phyloP scores from a whole-genome alignment of 441 rosid genomes.

The Arabidopsis hybrid region DNA sequence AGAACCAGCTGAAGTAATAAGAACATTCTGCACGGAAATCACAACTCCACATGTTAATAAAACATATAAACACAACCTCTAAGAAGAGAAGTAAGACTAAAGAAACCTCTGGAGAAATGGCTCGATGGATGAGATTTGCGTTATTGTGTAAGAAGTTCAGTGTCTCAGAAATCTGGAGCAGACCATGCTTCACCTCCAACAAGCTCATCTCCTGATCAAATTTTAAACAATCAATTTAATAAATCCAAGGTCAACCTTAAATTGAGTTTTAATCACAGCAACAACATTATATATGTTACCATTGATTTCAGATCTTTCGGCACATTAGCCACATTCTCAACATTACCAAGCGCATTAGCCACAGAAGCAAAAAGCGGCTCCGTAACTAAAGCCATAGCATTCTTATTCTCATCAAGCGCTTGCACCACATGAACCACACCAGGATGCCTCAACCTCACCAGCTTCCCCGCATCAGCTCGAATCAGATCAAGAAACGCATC shows the following conservation, averaged over 20 bases:
- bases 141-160: conserved; percentile 92
- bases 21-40: conserved; percentile 65
- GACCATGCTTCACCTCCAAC: conserved; percentile 96
- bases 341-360: conserved; percentile 80
- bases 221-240: background rate
- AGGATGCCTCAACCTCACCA: conserved; percentile 89
- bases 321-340: conserved; percentile 75
- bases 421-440: conserved; percentile 97
- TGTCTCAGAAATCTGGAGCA: conserved; percentile 90
- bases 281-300: conserved; percentile 45
- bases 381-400: conserved; percentile 96
- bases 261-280: conserved; percentile 18
- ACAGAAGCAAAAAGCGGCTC: conserved; percentile 91
- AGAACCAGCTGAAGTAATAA: conserved; percentile 89
- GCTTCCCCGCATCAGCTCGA: conserved; percentile 78
- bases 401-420: conserved; percentile 91
- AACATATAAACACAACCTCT: background rate
- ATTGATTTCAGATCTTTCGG: conserved; percentile 86
- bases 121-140: conserved; percentile 85
- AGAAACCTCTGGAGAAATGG: conserved; percentile 86
- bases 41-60: background rate
- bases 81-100: background rate
- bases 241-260: background rate
- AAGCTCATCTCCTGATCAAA: conserved; percentile 81
- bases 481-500: conserved; percentile 81